Percentiles rank a stretch among this genome's conserved stretches.
These are phyloP conservation scores for Oropetium thomaeum DNA, from an alignment of 176 grass and related monocot genomes.

Conservation along the genomic window DNA sequence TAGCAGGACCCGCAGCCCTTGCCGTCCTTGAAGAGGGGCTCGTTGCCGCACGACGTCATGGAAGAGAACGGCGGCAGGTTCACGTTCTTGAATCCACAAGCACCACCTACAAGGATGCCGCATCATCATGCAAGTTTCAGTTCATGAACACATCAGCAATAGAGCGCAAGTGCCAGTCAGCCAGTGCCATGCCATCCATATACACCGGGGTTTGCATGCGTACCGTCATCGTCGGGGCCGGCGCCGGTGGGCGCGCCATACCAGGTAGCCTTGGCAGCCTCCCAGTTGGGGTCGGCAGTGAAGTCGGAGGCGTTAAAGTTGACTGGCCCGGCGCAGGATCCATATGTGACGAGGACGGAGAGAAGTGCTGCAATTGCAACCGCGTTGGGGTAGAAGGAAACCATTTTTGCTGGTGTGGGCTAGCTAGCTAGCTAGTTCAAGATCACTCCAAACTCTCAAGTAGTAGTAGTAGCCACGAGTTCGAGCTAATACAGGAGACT, in stretches of 20 bases:
- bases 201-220: neutral
- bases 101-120: conserved; percentile 36
- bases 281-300: conserved; percentile 49
- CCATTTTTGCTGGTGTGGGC: neutral
- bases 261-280: conserved; percentile 59
- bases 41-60: conserved; percentile 66
- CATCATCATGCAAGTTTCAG: neutral
- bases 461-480: neutral
- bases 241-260: conserved; percentile 64
- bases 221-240: conserved; percentile 56
- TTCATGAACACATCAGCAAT: neutral
- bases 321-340: neutral
- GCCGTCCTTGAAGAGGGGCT: conserved; percentile 53
- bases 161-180: too few species aligned
- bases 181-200: neutral
- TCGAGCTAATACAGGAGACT: conserved; percentile 10
- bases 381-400: neutral
- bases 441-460: neutral
- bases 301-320: conserved; percentile 22
- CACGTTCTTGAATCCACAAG: conserved; percentile 59
- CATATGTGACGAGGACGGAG: conserved; percentile 23
- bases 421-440: too few species aligned
- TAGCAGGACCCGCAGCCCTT: conserved; percentile 71
- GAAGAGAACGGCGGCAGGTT: conserved; percentile 44
- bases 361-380: conserved; percentile 24